Percentiles rank a stretch among this genome's conserved stretches.
Evolutionary conservation across 345 rosid species (phyloP).

Genomic region (Dimocarpus longan): DNA sequence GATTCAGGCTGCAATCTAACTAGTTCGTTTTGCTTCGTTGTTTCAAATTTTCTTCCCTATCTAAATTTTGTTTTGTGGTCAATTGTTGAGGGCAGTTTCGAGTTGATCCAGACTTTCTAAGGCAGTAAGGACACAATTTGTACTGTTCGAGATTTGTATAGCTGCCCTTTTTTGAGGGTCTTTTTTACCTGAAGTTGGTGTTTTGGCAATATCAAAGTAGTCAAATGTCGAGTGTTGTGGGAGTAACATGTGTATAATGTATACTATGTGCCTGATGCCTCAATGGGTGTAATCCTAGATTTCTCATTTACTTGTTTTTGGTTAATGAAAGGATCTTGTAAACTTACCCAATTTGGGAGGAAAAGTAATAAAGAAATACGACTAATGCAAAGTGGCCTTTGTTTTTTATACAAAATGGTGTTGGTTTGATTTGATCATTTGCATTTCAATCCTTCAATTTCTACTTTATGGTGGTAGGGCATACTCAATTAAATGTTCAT

Average conservation of each 20-base stretch:
- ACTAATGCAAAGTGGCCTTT: neutral
- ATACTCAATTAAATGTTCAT: too few species aligned
- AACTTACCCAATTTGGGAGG: constrained; percentile 22
- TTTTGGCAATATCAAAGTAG: constrained; percentile 3
- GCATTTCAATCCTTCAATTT: neutral
- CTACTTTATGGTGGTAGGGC: too few species aligned
- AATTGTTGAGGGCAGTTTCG: constrained; percentile 6
- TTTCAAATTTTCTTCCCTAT: neutral
- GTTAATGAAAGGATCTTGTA: constrained; percentile 17
- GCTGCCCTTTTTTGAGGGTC: neutral
- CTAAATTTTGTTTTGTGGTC: neutral
- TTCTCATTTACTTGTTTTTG: constrained; percentile 9
- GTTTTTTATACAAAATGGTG: neutral
- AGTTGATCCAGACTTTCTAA: neutral
- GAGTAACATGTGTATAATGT: constrained; percentile 11
- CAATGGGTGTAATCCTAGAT: constrained; percentile 18
- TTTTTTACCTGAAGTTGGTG: constrained; percentile 11
- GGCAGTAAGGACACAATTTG: constrained; percentile 2
- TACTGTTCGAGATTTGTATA: neutral
- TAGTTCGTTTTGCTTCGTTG: neutral
- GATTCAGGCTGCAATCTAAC: constrained; percentile 16
- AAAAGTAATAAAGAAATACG: neutral
- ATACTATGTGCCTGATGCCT: constrained; percentile 17
- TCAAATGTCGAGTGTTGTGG: constrained; percentile 11
- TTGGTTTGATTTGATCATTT: neutral